Evolutionary conservation across 148 eudicot genomes (phyloP).

Genomic region (Nyssa sinensis): DNA sequence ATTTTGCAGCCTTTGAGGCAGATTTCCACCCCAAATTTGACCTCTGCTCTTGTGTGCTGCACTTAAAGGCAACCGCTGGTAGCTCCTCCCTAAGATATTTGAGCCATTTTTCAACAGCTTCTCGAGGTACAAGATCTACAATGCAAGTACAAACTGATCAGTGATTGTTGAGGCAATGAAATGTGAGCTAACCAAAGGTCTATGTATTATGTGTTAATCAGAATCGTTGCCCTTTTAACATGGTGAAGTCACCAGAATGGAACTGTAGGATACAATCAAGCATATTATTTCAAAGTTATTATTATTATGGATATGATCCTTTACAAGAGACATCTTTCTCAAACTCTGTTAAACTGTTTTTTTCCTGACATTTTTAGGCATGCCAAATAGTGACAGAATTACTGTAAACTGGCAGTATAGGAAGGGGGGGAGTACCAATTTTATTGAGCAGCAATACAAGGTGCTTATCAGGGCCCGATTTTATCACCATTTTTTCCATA

Average conservation of each 20-base stretch:
- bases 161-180: background rate
- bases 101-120: constrained; percentile 97
- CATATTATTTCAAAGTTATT: background rate
- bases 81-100: constrained; percentile 95
- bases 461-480: constrained; percentile 71
- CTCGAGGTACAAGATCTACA: constrained; percentile 93
- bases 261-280: background rate
- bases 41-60: constrained; percentile 92
- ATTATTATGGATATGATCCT: background rate
- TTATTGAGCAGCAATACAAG: constrained; percentile 89
- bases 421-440: constrained; percentile 53
- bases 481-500: constrained; percentile 90
- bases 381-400: background rate
- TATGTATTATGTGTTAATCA: background rate
- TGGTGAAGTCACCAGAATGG: background rate
- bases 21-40: constrained; percentile 88
- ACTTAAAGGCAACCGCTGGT: constrained; percentile 94
- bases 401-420: no score
- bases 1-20: constrained; percentile 51
- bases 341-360: background rate
- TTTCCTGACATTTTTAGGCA: background rate
- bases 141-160: constrained; percentile 1
- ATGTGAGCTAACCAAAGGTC: background rate
- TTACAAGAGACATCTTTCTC: background rate
- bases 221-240: background rate